Percentiles rank a stretch among this genome's conserved stretches.
phyloP scores from a whole-genome alignment of 1,284 basidiomycete species.

The Rhodotorula sp. region DNA sequence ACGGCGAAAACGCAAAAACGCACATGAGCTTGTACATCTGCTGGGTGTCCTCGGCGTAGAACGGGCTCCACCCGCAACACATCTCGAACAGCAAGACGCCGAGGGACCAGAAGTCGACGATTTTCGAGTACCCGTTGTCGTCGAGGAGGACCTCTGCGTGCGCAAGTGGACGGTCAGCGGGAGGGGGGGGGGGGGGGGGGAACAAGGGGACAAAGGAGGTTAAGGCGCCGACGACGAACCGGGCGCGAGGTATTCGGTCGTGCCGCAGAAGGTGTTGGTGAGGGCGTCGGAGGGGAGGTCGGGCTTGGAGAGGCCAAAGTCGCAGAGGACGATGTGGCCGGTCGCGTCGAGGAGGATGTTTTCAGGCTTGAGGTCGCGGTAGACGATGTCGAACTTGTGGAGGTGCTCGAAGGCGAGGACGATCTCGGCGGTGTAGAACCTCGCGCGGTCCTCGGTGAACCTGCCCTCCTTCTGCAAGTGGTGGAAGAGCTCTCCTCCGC shows the following conservation, averaged over 20 bases:
- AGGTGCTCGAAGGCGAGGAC: constrained; percentile 91
- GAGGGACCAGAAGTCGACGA: constrained; percentile 93
- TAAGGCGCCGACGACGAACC: too few species aligned
- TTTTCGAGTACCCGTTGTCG: constrained; percentile 96
- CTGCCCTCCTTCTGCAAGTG: constrained; percentile 92
- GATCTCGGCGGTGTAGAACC: constrained; percentile 94
- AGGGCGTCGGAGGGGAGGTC: constrained; percentile 90
- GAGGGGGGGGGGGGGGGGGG: too few species aligned
- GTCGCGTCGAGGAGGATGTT: constrained; percentile 96
- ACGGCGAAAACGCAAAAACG: neutral
- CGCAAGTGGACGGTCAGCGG: too few species aligned
- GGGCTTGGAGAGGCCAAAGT: constrained; percentile 95
- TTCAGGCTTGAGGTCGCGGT: constrained; percentile 93
- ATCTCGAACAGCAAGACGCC: constrained; percentile 59
- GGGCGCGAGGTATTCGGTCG: constrained; percentile 79
- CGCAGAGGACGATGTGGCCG: constrained; percentile 92
- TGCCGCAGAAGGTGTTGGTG: constrained; percentile 65
- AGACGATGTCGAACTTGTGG: constrained; percentile 96
- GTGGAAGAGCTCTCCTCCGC: constrained; percentile 97
- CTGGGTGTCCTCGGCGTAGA: constrained; percentile 99
- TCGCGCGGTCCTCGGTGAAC: constrained; percentile 85
- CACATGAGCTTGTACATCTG: constrained; percentile 99
- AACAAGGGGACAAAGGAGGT: too few species aligned
- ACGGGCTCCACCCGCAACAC: constrained; percentile 99
- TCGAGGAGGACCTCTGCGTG: constrained; percentile 84